These are phyloP conservation scores for Ajuga chamaepitys DNA, from an alignment of 257 asterid species.

Conservation along the genomic window DNA sequence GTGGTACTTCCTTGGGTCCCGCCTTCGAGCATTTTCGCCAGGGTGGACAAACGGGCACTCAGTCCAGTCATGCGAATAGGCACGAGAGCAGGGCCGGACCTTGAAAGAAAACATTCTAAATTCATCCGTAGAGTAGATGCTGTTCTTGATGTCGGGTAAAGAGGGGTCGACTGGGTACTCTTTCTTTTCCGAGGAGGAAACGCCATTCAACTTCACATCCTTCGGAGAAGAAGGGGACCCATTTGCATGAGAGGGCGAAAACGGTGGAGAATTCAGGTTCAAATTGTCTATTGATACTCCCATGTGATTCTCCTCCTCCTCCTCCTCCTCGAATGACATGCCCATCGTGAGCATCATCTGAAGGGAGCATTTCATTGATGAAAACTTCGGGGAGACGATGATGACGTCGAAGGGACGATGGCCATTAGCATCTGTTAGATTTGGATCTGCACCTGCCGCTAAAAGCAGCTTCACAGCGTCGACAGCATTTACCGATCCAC, in stretches of 20 bases:
- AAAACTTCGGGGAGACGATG: constrained; percentile 41
- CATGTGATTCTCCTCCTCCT: constrained; percentile 33
- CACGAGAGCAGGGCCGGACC: constrained; percentile 82
- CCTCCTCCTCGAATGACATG: constrained; percentile 33
- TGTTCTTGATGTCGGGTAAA: constrained; percentile 76
- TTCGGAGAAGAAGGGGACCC: constrained; percentile 33
- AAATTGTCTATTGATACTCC: constrained; percentile 23
- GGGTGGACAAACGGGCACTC: constrained; percentile 97
- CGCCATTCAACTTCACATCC: constrained; percentile 21
- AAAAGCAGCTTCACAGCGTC: constrained; percentile 47
- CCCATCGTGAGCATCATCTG: constrained; percentile 43
- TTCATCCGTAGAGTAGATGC: constrained; percentile 77
- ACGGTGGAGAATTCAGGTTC: constrained; percentile 35
- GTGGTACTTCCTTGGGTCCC: constrained; percentile 76
- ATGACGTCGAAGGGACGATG: constrained; percentile 50
- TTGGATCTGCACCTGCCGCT: constrained; percentile 68
- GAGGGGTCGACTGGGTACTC: constrained; percentile 79
- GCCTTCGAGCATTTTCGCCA: constrained; percentile 80
- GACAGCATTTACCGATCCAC: constrained; percentile 47
- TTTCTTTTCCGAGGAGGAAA: constrained; percentile 42
- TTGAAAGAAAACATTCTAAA: constrained; percentile 80
- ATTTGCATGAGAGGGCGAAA: constrained; percentile 39
- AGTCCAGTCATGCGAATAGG: constrained; percentile 94
- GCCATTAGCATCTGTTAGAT: constrained; percentile 46
- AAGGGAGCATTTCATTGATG: constrained; percentile 31